phyloP scores from a whole-genome alignment of 768 basidiomycete species.

The Boletus insuetus region DNA sequence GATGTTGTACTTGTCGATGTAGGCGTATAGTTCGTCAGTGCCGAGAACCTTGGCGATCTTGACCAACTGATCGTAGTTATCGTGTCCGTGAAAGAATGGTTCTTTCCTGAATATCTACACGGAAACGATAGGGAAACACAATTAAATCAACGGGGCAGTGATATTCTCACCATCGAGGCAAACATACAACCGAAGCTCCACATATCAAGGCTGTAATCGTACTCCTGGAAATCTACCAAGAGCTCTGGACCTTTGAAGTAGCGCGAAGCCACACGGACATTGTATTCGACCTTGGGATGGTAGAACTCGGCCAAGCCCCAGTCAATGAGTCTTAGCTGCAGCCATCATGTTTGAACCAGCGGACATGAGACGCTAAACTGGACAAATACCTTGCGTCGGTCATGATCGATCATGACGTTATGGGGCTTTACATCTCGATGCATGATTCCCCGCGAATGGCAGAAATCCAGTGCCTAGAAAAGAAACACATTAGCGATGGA shows the following conservation, averaged over 20 bases:
- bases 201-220: conserved; percentile 97
- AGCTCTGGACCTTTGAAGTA: conserved; percentile 99
- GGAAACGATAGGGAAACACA: not conserved
- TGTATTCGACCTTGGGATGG: conserved; percentile 96
- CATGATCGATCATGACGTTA: conserved; percentile 99
- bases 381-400: conserved; percentile 77
- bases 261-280: conserved; percentile 93
- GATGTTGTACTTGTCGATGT: conserved; percentile 94
- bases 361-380: conserved; percentile 5
- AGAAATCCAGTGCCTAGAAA: conserved; percentile 86
- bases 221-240: conserved; percentile 96
- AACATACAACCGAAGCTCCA: conserved; percentile 99
- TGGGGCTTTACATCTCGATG: conserved; percentile 98
- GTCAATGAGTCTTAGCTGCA: conserved; percentile 90
- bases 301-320: conserved; percentile 99
- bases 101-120: conserved; percentile 96
- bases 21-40: conserved; percentile 90
- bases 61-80: conserved; percentile 97
- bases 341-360: conserved; percentile 10
- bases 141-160: not conserved
- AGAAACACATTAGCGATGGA: not conserved
- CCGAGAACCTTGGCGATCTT: conserved; percentile 98
- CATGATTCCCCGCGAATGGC: conserved; percentile 99
- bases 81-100: conserved; percentile 98
- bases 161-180: conserved; percentile 82